These are phyloP conservation scores for Quercus suber DNA, from an alignment of 306 rosid genomes.

Conservation along the genomic window DNA sequence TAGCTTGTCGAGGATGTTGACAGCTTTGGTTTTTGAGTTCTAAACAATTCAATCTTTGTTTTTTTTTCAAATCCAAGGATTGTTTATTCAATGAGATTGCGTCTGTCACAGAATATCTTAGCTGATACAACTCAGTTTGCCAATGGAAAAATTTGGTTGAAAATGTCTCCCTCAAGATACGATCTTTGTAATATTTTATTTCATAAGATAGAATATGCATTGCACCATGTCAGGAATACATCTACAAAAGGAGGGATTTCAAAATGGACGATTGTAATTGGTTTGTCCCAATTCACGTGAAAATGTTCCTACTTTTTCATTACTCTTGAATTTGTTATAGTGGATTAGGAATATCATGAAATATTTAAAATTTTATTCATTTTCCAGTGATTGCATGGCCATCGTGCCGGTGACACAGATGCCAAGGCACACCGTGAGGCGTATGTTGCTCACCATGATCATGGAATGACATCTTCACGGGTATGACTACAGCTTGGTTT, in stretches of 20 bases:
- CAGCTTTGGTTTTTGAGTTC: conserved; percentile 25
- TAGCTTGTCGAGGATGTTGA: conserved; percentile 44
- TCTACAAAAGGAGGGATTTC: conserved; percentile 33
- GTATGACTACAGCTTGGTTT: too few species aligned
- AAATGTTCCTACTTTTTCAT: background rate
- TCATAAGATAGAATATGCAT: conserved; percentile 9
- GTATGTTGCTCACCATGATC: too few species aligned
- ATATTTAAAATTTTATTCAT: too few species aligned
- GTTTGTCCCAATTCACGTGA: conserved; percentile 58
- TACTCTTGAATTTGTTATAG: background rate
- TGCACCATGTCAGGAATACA: conserved; percentile 44
- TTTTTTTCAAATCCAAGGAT: conserved; percentile 6
- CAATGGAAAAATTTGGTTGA: conserved; percentile 32
- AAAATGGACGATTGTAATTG: conserved; percentile 29
- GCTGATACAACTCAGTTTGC: conserved; percentile 44
- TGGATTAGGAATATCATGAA: too few species aligned
- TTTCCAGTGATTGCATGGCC: too few species aligned
- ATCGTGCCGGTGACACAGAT: too few species aligned
- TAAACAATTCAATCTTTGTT: conserved; percentile 20
- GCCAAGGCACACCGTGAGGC: too few species aligned
- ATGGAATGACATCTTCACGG: too few species aligned
- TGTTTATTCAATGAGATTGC: conserved; percentile 33
- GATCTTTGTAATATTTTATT: conserved; percentile 32
- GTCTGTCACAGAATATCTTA: conserved; percentile 41
- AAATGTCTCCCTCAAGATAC: conserved; percentile 30